Conservation (phyloP, 768 basidiomycete species). For the Mycena kentingensis region DNA sequence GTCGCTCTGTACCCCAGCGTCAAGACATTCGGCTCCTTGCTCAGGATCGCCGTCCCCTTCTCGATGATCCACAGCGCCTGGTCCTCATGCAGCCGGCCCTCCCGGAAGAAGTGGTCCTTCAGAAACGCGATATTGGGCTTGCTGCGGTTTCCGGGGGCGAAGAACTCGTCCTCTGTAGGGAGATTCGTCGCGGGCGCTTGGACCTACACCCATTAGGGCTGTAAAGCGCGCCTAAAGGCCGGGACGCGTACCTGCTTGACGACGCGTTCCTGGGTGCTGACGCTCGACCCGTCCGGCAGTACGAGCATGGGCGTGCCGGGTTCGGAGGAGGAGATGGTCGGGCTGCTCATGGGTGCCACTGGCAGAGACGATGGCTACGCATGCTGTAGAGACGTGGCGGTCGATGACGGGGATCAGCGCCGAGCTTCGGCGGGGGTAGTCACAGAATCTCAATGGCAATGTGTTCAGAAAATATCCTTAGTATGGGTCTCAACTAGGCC, state of each 20-base stretch:
- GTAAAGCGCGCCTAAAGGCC: constrained; percentile 1
- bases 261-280: constrained; percentile 93
- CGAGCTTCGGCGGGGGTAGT: no score
- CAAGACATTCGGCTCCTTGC: constrained; percentile 85
- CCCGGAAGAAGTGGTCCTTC: constrained; percentile 98
- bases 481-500: no score
- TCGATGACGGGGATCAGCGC: no score
- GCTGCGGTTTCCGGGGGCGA: constrained; percentile 62
- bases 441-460: no score
- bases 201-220: constrained; percentile 54
- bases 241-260: constrained; percentile 81
- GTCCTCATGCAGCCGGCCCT: constrained; percentile 92
- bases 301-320: constrained; percentile 88
- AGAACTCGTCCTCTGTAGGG: constrained; percentile 94
- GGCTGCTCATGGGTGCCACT: neutral
- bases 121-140: constrained; percentile 90
- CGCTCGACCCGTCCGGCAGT: constrained; percentile 87
- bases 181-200: constrained; percentile 95
- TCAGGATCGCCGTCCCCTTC: constrained; percentile 80
- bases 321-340: constrained; percentile 31
- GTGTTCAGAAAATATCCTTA: no score
- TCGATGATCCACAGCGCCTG: constrained; percentile 94
- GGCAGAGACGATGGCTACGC: neutral
- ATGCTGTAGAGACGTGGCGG: neutral
- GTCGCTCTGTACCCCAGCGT: constrained; percentile 98